These are phyloP conservation scores for Picochlorum sp. DNA, from an alignment of 139 green algal genomes.

Conservation along the genomic window DNA sequence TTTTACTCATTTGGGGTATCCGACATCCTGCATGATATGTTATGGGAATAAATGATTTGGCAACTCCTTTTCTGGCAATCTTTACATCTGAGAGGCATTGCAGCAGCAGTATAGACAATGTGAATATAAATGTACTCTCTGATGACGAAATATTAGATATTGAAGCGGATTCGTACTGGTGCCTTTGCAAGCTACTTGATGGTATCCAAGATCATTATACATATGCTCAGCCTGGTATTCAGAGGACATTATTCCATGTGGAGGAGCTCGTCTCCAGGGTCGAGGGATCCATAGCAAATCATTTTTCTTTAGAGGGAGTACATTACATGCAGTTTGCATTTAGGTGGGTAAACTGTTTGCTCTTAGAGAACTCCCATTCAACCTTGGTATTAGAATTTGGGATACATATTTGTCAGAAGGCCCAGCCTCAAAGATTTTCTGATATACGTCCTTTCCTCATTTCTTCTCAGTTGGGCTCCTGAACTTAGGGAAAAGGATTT, in stretches of 20 bases:
- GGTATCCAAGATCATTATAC: slow-evolving; percentile 96
- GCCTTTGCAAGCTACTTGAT: slow-evolving; percentile 76
- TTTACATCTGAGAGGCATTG: slow-evolving; percentile 77
- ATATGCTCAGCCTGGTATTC: slow-evolving; percentile 92
- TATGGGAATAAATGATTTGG: slow-evolving; percentile 97
- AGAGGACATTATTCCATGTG: slow-evolving; percentile 79
- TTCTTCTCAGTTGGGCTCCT: slow-evolving; percentile 62
- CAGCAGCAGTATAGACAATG: slow-evolving; percentile 35
- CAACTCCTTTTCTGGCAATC: slow-evolving; percentile 88
- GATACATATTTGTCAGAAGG: slow-evolving; percentile 90
- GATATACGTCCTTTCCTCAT: slow-evolving; percentile 62
- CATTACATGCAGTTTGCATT: slow-evolving; percentile 98
- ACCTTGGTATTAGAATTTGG: slow-evolving; percentile 67
- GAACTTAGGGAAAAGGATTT: slow-evolving; percentile 66
- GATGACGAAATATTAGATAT: slow-evolving; percentile 62
- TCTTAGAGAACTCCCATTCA: slow-evolving; percentile 85
- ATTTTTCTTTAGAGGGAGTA: slow-evolving; percentile 74
- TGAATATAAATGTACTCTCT: slow-evolving; percentile 42
- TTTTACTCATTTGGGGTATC: slow-evolving; percentile 95
- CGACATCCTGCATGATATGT: slow-evolving; percentile 89
- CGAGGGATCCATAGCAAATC: slow-evolving; percentile 40
- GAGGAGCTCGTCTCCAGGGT: slow-evolving; percentile 68
- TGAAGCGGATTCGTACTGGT: slow-evolving; percentile 97
- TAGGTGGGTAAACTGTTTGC: slow-evolving; percentile 97
- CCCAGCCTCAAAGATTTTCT: slow-evolving; percentile 70